Evolutionary conservation across 257 asterid species (phyloP), one percentile per base, ranked within the genome.

Genomic region (Salvia splendens): DNA sequence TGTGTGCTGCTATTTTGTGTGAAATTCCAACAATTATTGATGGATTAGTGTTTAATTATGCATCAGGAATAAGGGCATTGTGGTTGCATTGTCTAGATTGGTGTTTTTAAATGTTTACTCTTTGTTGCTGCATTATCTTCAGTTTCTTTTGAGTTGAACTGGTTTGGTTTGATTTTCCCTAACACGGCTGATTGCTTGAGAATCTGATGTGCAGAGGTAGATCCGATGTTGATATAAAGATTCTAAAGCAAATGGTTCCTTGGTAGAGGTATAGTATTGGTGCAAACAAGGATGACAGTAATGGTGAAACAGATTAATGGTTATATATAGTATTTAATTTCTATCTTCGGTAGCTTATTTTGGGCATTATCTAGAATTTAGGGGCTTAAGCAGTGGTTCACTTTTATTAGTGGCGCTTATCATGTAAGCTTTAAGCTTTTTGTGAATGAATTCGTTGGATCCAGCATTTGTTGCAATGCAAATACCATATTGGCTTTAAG

Each of bases 381-480:
- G 74, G 42, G 49, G 75, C 52, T 71, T 59, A 64, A 46, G 33
- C 30, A 48, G 64, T 15, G 36, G 47, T 75, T 33, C 61, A 14
- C 81, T 61, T 61, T 60, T 72, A 15, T 49, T n/a, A 6, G 46
- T 65, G 73, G 42, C 51, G 59, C 48, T 74, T 55, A 35, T 67
- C 51, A 38, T 67, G 76, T 63, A 69, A 54, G 61, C 49, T 43
- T 68, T 67, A 61, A 52, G 55, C 55, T 42, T 66, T 51, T 33
- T 67, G 66, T 75, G 78, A 52, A 62, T 74, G 77, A 72, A 68
- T 68, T 75, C 55, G 71, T 67, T 57, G 75, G 24, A 60, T 67
- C 8, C 7, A n/a, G 20, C 58, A 56, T 69, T 69, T 76, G 61
- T 43, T 72, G 5, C 55, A 51, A 56, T 67, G 61, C 64, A 61